Evolutionary conservation across 2,329 filamentous ascomycete species (phyloP).

Genomic region (Aspergillus sp.): DNA sequence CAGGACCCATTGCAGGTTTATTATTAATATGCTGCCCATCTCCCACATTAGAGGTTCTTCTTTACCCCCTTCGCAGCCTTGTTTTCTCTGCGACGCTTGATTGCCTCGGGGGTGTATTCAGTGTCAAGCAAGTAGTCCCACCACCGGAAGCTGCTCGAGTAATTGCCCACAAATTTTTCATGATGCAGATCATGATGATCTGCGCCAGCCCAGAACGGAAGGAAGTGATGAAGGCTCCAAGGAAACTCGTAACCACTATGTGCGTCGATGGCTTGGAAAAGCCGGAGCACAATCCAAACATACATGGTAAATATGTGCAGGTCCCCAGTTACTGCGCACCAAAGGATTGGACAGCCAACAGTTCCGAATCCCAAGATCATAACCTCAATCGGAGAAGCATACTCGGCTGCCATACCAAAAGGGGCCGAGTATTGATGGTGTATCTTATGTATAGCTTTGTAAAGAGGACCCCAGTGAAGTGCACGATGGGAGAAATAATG

Average conservation of each 20-base stretch:
- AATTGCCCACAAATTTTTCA: slow-evolving; percentile 98
- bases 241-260: slow-evolving; percentile 99
- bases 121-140: slow-evolving; percentile 96
- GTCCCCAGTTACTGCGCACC: slow-evolving; percentile 78
- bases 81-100: slow-evolving; percentile 74
- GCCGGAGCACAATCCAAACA: slow-evolving; percentile 84
- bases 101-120: slow-evolving; percentile 83
- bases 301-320: slow-evolving; percentile 98
- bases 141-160: slow-evolving; percentile 97
- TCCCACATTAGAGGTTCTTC: slow-evolving; percentile 20
- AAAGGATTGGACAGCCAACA: slow-evolving; percentile 77
- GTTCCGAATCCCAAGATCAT: slow-evolving; percentile 90
- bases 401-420: slow-evolving; percentile 94
- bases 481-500: slow-evolving; percentile 96
- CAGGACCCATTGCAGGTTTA: not conserved
- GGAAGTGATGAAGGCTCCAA: slow-evolving; percentile 91
- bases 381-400: slow-evolving; percentile 94
- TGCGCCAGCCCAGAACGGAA: slow-evolving; percentile 97
- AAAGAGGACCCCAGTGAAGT: slow-evolving; percentile 91
- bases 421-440: slow-evolving; percentile 98
- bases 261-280: slow-evolving; percentile 97
- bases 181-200: slow-evolving; percentile 97
- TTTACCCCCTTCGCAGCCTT: slow-evolving; percentile 24
- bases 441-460: slow-evolving; percentile 97
- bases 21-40: not conserved